Evolutionary conservation across 192 early-diverging fungal genomes (phyloP).

Genomic region (Backusella mclennaniae): DNA sequence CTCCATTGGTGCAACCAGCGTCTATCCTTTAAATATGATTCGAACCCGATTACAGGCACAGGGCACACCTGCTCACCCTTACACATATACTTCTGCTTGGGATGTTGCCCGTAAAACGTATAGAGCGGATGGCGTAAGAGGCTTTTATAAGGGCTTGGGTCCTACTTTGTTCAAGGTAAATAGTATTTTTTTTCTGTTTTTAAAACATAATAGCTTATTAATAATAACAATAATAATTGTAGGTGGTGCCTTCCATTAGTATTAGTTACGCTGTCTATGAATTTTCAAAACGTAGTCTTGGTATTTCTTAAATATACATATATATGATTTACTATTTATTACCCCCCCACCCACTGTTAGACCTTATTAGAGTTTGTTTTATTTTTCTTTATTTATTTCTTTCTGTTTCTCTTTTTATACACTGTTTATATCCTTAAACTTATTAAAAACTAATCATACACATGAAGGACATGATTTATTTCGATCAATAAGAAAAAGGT

Average conservation of each 20-base stretch:
- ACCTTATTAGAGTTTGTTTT: not conserved
- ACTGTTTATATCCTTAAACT: not conserved
- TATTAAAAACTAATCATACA: not conserved
- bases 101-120: conserved; percentile 67
- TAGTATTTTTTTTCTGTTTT: not conserved
- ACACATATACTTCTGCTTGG: conserved; percentile 57
- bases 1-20: conserved; percentile 59
- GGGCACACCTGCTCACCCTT: conserved; percentile 71
- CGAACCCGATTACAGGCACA: conserved; percentile 81
- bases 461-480: not conserved
- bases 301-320: conserved; percentile 37
- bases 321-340: not conserved
- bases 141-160: conserved; percentile 74
- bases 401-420: not conserved
- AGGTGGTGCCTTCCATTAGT: conserved; percentile 69
- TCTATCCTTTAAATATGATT: conserved; percentile 70
- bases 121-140: conserved; percentile 53
- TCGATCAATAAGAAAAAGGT: not conserved
- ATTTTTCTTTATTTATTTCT: not conserved
- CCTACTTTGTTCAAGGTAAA: conserved; percentile 70
- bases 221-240: not conserved
- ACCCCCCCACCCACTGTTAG: not conserved
- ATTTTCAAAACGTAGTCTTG: conserved; percentile 45
- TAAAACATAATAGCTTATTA: not conserved
- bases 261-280: conserved; percentile 78